Evolutionary conservation across 768 basidiomycete genomes (phyloP), one percentile per base, ranked within the genome.

Genomic region (Suillus subluteus): DNA sequence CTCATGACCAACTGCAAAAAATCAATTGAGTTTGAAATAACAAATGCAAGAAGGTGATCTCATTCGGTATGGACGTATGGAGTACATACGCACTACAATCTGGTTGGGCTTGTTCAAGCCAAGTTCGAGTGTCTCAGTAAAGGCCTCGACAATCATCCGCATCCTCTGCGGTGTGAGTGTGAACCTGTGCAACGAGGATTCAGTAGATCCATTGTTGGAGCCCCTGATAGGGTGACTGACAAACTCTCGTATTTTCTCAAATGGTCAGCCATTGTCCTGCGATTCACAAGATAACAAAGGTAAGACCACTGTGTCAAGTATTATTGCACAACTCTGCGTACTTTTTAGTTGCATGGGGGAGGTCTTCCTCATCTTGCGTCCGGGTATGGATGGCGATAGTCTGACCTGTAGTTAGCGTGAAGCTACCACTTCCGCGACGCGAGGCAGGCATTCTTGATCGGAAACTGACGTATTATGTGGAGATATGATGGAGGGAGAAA

Each of bases 131-230:
- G 92, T 88, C 58, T 98, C 96, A 75, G 94, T 89, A 83, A 99
- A 96, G 0, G 96, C 92, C 75, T 98, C 94, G 32, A 96, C 95
- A 74, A 99, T 98, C 88, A 96, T 97, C 58, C 95, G 86, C 95
- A 96, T 96, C 66, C 95, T 80, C 76, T 95, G 94, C 18, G 94
- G 92, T 9, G 93, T 95, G 70, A 96, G 78, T 15, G 91, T 93
- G 77, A 95, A 95, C 72, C 92, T 93, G 73, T 23, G 61, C 16
- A 40, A 62, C 23, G 58, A 35, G 38, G 21, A 48, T 46, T 65
- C 35, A 65, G 66, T 38, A 50, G 41, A 68, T 58, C 50, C 8
- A 63, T 44, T 52, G 61, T 59, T 26, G 30, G n/a, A 69, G 58
- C 66, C 68, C 62, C 68, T 67, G 68, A 69, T 67, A 32, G 37